Percentiles rank a stretch among this genome's conserved stretches.
These are phyloP conservation scores for Magnusiomyces clavatus DNA, from an alignment of 1,139 yeast species.

Conservation along the genomic window DNA sequence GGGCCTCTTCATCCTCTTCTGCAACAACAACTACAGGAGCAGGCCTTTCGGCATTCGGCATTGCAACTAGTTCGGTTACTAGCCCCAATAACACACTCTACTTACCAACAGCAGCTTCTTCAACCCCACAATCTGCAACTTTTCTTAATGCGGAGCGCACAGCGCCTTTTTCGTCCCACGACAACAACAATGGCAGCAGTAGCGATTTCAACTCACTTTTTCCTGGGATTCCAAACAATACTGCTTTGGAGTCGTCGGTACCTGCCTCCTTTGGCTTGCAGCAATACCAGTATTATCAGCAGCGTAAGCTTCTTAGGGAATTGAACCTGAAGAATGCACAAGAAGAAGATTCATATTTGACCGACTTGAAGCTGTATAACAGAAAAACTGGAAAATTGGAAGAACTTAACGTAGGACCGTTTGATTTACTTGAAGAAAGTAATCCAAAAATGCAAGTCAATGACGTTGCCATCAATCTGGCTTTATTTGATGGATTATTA, in stretches of 20 bases:
- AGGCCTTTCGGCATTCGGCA: not conserved
- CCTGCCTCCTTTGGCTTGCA: not conserved
- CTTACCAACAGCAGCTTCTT: too few relatives aligned
- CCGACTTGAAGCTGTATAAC: constrained; percentile 32
- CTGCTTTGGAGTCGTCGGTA: not conserved
- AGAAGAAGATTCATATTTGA: constrained; percentile 19
- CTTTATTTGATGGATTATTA: constrained; percentile 65
- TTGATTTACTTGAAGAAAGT: constrained; percentile 66
- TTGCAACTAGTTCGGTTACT: not conserved
- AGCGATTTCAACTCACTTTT: constrained; percentile 1
- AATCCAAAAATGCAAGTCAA: constrained; percentile 45
- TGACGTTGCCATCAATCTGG: constrained; percentile 63
- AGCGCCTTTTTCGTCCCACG: not conserved
- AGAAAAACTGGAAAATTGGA: constrained; percentile 28
- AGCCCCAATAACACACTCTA: too few relatives aligned
- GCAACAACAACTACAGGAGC: not conserved
- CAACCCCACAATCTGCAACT: too few relatives aligned
- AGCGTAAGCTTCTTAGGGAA: not conserved
- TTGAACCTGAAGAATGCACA: not conserved
- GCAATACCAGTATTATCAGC: not conserved
- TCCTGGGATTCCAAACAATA: constrained; percentile 1
- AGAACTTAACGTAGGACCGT: constrained; percentile 38
- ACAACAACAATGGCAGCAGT: not conserved
- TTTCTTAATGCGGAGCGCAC: too few relatives aligned
- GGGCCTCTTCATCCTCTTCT: not conserved